Evolutionary conservation across 2,329 filamentous ascomycete genomes (phyloP).

Genomic region (Blastomyces gilchristii): DNA sequence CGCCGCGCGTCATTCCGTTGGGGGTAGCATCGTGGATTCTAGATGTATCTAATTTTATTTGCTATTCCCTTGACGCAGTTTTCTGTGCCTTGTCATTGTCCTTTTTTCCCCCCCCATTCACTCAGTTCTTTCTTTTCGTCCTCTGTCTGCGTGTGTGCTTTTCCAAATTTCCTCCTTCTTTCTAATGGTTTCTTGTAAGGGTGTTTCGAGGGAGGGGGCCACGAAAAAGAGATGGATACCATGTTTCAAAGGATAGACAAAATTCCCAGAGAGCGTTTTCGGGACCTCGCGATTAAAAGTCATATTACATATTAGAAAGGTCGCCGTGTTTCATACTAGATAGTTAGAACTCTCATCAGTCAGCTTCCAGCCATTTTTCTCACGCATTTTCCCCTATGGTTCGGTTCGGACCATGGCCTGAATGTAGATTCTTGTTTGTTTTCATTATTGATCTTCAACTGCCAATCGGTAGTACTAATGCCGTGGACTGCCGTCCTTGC

Average conservation of each 20-base stretch:
- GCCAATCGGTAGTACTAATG: too few species aligned
- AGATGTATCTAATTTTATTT: background rate
- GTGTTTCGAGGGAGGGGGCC: background rate
- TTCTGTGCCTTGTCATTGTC: background rate
- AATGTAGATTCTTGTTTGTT: too few species aligned
- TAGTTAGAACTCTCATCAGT: too few species aligned
- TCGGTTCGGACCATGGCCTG: too few species aligned
- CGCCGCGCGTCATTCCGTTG: slow-evolving; percentile 7
- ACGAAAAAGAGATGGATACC: background rate
- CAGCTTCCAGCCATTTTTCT: background rate
- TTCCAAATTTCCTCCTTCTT: background rate
- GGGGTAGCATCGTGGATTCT: background rate
- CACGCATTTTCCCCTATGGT: too few species aligned
- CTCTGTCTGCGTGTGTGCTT: background rate
- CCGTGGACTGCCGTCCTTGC: too few species aligned
- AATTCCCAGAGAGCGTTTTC: background rate
- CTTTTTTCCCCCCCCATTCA: too few species aligned
- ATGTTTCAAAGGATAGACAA: background rate
- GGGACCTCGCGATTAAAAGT: background rate
- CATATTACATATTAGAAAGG: background rate
- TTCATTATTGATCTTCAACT: too few species aligned
- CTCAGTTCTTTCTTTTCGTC: background rate
- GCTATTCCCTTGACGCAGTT: background rate
- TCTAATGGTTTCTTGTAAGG: background rate
- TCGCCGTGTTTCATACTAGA: background rate